A percentile compares a stretch with the other conserved stretches of the same genome.
These are phyloP conservation scores for Stereum hirsutum DNA, from an alignment of 1,284 basidiomycete species.

Conservation along the genomic window DNA sequence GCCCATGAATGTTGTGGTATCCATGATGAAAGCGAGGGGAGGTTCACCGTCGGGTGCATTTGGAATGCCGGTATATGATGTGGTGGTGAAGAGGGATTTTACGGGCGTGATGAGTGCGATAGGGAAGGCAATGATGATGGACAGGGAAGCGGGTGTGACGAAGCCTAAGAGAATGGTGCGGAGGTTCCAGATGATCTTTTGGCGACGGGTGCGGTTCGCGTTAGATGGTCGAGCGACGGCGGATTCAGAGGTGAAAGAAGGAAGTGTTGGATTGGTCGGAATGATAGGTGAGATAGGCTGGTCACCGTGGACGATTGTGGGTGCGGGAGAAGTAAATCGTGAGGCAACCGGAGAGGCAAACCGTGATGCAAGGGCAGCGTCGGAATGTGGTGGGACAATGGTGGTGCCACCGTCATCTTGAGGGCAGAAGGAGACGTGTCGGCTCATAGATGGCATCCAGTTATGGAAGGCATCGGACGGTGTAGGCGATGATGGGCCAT, in stretches of 20 bases:
- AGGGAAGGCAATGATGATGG: constrained; percentile 58
- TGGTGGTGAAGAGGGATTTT: constrained; percentile 61
- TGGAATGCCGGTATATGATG: constrained; percentile 42
- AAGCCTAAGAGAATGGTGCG: constrained; percentile 26
- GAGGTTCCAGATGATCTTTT: constrained; percentile 17
- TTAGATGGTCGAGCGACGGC: constrained; percentile 6
- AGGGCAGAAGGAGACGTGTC: constrained; percentile 21
- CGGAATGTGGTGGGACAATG: constrained; percentile 14
- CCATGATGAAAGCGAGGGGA: constrained; percentile 59
- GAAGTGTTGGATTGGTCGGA: not conserved
- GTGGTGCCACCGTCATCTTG: constrained; percentile 13
- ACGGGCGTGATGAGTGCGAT: constrained; percentile 59
- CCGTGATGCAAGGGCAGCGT: constrained; percentile 15
- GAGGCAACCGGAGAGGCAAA: constrained; percentile 19
- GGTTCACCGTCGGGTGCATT: constrained; percentile 69
- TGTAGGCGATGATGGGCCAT: no score
- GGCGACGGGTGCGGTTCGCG: constrained; percentile 11
- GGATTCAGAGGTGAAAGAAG: constrained; percentile 1
- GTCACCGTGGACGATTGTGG: constrained; percentile 16
- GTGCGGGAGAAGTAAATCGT: constrained; percentile 18
- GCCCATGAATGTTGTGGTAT: constrained; percentile 63
- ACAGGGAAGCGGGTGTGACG: constrained; percentile 44
- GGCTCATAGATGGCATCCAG: not conserved
- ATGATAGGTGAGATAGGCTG: not conserved
- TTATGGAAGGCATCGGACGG: no score